Percentiles rank a stretch among this genome's conserved stretches.
Evolutionary conservation across 2,329 filamentous ascomycete genomes (phyloP).

Genomic region (Drechslerella coelobrocha): DNA sequence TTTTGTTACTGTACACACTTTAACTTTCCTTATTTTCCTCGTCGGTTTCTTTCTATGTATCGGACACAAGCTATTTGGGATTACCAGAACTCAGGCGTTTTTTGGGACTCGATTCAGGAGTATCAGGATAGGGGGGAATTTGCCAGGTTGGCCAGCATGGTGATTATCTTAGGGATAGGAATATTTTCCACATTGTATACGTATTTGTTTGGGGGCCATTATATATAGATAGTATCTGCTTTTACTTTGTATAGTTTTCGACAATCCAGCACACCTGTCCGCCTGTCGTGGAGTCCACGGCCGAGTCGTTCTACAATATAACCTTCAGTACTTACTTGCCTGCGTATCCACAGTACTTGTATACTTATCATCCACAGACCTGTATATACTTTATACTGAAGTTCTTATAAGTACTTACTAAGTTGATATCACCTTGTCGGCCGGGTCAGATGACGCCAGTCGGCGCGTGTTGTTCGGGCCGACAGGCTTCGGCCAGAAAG

Average conservation of each 20-base stretch:
- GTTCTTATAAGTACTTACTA: too few species aligned
- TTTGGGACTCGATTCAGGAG: background rate
- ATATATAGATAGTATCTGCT: background rate
- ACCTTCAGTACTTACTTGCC: too few species aligned
- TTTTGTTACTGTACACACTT: constrained; percentile 5
- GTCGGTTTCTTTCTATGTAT: background rate
- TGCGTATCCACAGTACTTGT: too few species aligned
- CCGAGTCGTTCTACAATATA: too few species aligned
- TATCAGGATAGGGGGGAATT: background rate
- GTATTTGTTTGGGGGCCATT: background rate
- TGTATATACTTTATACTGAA: too few species aligned
- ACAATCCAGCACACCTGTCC: too few species aligned
- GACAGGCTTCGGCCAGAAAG: background rate
- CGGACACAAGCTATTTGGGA: background rate
- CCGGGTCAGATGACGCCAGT: background rate
- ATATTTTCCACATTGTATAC: too few species aligned
- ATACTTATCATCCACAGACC: too few species aligned
- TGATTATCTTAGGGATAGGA: too few species aligned
- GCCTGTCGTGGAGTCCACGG: too few species aligned
- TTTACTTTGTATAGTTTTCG: too few species aligned
- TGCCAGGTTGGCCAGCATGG: background rate
- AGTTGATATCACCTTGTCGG: background rate
- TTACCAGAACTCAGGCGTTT: background rate
- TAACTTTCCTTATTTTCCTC: background rate
- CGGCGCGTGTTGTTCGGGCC: background rate